Evolutionary conservation across 2,329 filamentous ascomycete genomes (phyloP), one percentile per base, ranked within the genome.

Genomic region (Coniochaeta prunicola): DNA sequence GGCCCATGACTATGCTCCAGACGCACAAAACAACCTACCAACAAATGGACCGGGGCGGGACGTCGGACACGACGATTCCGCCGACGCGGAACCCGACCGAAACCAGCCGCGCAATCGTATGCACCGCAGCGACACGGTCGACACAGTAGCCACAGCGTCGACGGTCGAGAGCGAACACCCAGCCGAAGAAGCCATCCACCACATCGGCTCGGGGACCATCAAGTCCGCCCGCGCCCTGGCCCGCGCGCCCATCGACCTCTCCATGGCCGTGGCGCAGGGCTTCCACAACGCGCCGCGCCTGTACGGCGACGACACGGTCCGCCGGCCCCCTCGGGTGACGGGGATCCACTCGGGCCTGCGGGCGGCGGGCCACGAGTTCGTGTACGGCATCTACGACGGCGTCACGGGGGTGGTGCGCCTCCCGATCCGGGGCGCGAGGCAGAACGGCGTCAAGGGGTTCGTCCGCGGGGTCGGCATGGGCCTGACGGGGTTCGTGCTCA

Each of bases 211-310:
- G 58, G 83, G 81, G 1, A 71, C 85, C 19, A 73, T 73, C 26
- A 78, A 79, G 62, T 78, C 82, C 0, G 78, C 78, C 0, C 67
- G 73, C 2, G 81, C 83, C 4, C 70, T 87, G 4, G 77, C 76
- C 7, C 77, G 75, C 61, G 81, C 83, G 0, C 87, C 87, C 0
- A 80, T 87, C 63, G 80, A 87, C 64, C 69, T 89, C 2, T 77
- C 80, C 0, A 71, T 88, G 42, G 83, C 84, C 0, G 68, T 89
- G 1, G 84, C 84, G 1, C 85, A 89, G 66, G 87, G 86, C 1
- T 89, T 89, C 62, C 86, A 89, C 68, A 90, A 90, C 63, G 85
- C 85, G 0, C 87, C 87, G 1, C 80, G 85, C 2, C 76, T 90
- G 0, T 90, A 90, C 64, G 87, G 86, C 15, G 87, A 90, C 64